These are phyloP conservation scores for Linnemannia zychae DNA, from an alignment of 192 early-diverging fungal species.

Conservation along the genomic window DNA sequence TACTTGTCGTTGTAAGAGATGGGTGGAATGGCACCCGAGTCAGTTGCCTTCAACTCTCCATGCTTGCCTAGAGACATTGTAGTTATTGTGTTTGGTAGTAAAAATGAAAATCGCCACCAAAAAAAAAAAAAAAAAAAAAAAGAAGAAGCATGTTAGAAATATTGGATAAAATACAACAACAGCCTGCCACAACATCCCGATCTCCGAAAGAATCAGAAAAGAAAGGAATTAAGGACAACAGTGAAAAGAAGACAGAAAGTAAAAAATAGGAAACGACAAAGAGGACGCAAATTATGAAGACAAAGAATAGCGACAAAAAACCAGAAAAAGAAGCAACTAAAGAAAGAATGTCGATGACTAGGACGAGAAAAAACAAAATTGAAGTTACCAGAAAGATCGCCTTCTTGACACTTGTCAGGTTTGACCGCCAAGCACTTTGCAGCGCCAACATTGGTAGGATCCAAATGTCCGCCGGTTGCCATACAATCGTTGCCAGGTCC, in stretches of 20 bases:
- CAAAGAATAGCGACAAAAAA: too few species aligned
- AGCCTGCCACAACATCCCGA: too few species aligned
- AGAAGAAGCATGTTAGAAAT: not conserved
- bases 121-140: not conserved
- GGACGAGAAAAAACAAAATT: not conserved
- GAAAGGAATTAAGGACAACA: too few species aligned
- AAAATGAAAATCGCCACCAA: too few species aligned
- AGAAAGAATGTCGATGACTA: not conserved
- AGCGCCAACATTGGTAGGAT: slow-evolving; percentile 24
- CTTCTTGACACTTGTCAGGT: slow-evolving; percentile 33
- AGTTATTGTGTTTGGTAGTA: too few species aligned
- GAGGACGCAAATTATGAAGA: not conserved
- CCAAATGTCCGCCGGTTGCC: slow-evolving; percentile 29
- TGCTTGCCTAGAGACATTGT: slow-evolving; percentile 16
- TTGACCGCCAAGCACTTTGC: slow-evolving; percentile 9
- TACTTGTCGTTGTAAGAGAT: slow-evolving; percentile 15
- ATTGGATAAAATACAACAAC: not conserved
- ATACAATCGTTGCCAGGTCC: slow-evolving; percentile 21
- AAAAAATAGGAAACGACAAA: not conserved
- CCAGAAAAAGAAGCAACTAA: not conserved
- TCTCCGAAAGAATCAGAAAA: too few species aligned
- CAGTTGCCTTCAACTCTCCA: slow-evolving; percentile 25
- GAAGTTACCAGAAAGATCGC: slow-evolving; percentile 36
- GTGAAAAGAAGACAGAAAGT: not conserved
- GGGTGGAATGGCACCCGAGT: not conserved